These are phyloP conservation scores for Juncus inflexus DNA, from an alignment of 176 grass and related monocot genomes.

Conservation along the genomic window DNA sequence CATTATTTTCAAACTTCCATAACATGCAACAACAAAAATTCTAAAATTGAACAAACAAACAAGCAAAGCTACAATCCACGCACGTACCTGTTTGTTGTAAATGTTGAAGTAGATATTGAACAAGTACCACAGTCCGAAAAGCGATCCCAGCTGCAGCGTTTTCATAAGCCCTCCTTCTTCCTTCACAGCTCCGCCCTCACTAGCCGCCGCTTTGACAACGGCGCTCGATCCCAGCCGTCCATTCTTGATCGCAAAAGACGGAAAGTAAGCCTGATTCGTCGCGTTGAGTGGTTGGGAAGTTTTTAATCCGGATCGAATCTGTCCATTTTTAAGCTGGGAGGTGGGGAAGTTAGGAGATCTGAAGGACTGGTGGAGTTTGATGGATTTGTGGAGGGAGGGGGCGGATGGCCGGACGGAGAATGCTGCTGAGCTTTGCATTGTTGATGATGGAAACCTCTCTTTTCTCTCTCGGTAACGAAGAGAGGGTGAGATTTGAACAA, in stretches of 20 bases:
- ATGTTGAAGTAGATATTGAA: conserved; percentile 64
- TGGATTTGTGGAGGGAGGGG: background rate
- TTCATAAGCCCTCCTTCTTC: background rate
- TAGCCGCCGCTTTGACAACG: conserved; percentile 23
- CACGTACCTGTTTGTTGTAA: conserved; percentile 44
- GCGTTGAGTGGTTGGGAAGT: background rate
- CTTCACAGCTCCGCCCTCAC: conserved; percentile 11
- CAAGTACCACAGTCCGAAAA: conserved; percentile 50
- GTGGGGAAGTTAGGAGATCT: background rate
- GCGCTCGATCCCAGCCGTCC: conserved; percentile 11
- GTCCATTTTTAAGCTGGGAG: background rate
- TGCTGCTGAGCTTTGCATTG: conserved; percentile 23
- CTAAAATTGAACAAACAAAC: conserved; percentile 4
- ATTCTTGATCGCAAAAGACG: conserved; percentile 21
- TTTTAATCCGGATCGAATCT: background rate
- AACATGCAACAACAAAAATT: background rate
- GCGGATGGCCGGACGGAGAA: background rate
- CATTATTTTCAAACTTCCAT: background rate
- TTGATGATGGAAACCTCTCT: background rate
- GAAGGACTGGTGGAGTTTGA: background rate
- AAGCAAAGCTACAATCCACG: background rate
- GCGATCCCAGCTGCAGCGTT: conserved; percentile 37
- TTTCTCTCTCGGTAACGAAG: background rate
- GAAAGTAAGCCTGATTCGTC: background rate
- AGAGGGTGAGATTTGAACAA: conserved; percentile 6